These are phyloP conservation scores for Lobulomyces angularis DNA, from an alignment of 192 early-diverging fungal species.

Conservation along the genomic window DNA sequence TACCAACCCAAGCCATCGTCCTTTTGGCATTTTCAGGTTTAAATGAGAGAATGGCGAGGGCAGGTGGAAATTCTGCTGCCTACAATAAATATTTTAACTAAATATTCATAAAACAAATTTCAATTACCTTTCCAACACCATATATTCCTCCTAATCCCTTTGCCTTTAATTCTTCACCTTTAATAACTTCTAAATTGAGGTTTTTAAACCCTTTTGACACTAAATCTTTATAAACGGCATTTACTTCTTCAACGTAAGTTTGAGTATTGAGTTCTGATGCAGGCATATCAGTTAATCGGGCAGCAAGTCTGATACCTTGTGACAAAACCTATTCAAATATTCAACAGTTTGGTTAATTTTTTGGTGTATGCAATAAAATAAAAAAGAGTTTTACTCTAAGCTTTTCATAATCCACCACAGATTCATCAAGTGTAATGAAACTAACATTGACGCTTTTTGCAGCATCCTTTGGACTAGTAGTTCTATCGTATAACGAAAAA, in stretches of 20 bases:
- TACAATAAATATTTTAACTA: too few relatives aligned
- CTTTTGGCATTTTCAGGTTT: slow-evolving; percentile 16
- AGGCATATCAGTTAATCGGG: slow-evolving; percentile 33
- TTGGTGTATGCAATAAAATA: too few relatives aligned
- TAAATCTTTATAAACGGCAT: slow-evolving; percentile 11
- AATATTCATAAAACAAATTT: too few relatives aligned
- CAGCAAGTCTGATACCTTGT: slow-evolving; percentile 15
- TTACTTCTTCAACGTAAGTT: slow-evolving; percentile 22
- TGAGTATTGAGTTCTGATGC: slow-evolving; percentile 27
- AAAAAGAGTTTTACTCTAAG: too few relatives aligned
- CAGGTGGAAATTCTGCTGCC: slow-evolving; percentile 23
- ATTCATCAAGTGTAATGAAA: too few relatives aligned
- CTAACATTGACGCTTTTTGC: too few relatives aligned
- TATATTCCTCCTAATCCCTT: slow-evolving; percentile 32
- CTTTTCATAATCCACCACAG: too few relatives aligned
- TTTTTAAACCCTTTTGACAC: slow-evolving; percentile 8
- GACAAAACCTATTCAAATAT: not conserved
- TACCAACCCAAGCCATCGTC: slow-evolving; percentile 38
- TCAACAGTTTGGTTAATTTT: too few relatives aligned
- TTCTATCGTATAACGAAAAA: too few relatives aligned
- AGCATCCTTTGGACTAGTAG: too few relatives aligned
- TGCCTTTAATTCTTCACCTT: slow-evolving; percentile 29
- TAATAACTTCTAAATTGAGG: slow-evolving; percentile 27
- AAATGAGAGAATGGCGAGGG: slow-evolving; percentile 27
- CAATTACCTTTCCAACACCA: slow-evolving; percentile 33